A percentile compares a stretch with the other conserved stretches of the same genome.
These are phyloP conservation scores for Acanthamoeba sp. DNA, from an alignment of 208 protist species.

Conservation along the genomic window DNA sequence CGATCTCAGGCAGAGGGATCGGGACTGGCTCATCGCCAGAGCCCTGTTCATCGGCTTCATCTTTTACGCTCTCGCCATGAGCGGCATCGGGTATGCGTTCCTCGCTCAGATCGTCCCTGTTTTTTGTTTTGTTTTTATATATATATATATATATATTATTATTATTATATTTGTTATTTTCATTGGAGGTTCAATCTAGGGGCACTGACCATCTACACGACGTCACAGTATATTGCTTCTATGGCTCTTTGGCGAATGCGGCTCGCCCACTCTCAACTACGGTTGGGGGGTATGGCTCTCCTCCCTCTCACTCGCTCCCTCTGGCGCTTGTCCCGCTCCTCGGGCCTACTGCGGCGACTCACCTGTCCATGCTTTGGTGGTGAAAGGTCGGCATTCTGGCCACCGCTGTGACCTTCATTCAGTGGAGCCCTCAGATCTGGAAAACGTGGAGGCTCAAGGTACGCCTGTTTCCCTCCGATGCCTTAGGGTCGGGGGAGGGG, in stretches of 20 bases:
- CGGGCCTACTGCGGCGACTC: background rate
- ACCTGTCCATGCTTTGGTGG: background rate
- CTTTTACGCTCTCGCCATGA: constrained; percentile 6
- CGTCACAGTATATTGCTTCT: background rate
- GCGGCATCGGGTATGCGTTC: background rate
- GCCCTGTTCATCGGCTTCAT: background rate
- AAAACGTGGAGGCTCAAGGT: constrained; percentile 10
- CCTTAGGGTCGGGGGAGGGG: background rate
- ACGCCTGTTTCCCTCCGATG: background rate
- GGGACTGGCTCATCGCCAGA: constrained; percentile 10
- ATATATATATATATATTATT: too few species aligned
- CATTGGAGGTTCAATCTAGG: too few species aligned
- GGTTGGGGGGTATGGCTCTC: background rate
- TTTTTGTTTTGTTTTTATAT: background rate
- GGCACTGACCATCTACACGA: background rate
- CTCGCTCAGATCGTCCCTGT: background rate
- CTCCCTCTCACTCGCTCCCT: background rate
- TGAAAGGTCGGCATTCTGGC: constrained; percentile 9
- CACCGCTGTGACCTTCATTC: constrained; percentile 7
- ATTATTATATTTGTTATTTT: too few species aligned
- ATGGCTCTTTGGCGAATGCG: constrained; percentile 1
- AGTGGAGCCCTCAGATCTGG: constrained; percentile 41
- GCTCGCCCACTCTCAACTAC: background rate
- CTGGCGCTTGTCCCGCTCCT: background rate
- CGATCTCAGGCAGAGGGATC: background rate